Base-by-base conservation (phyloP, 768 basidiomycete species). In the Tylopilus vinaceipallidus region DNA sequence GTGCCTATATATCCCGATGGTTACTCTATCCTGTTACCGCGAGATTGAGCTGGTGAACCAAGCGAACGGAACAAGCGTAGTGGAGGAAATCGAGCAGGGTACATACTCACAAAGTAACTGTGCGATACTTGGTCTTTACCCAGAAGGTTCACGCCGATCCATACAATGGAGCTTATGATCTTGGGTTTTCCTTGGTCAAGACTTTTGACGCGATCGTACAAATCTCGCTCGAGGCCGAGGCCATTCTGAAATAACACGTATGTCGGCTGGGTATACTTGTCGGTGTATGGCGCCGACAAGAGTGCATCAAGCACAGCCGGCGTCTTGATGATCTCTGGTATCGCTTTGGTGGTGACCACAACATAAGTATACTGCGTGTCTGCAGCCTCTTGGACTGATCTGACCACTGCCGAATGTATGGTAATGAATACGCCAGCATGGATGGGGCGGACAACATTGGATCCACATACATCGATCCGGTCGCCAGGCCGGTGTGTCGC, bases 231-330 rank as follows among this genome's bases (percentile, higher is more conserved):
- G 36, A 54, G 32, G 32, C 80, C 80, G 4, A 91, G 68, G 6
- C 88, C 87, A 61, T 91, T 91, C 72, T 90, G 83, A 41, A 85
- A 55, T 12, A 87, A 62, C 2, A 83, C 80, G 59, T 82, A 83
- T 2, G 74, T 77, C 1, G 83, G 83, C 56, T 83, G 81, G 5
- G 71, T 54, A 52, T 73, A 70, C 38, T 59, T 59, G 27, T 76
- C 72, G 41, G 69, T 57, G 67, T 83, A 81, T 20, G 75, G 68
- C 1, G 67, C 36, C 3, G 74, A 73, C 38, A 90, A 64, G 32
- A 89, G 63, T 6, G 83, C 78, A 7, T 71, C 70, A 20, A 91
- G 73, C 8, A 90, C 63, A 4, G 68, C 62, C 0, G 86, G 71
- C 6, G 83, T 87, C 11, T 74, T 77, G 2, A 69, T 59, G 10